Base-by-base conservation (phyloP, 352 stramenopile genomes). In the Pythium volutum region DNA sequence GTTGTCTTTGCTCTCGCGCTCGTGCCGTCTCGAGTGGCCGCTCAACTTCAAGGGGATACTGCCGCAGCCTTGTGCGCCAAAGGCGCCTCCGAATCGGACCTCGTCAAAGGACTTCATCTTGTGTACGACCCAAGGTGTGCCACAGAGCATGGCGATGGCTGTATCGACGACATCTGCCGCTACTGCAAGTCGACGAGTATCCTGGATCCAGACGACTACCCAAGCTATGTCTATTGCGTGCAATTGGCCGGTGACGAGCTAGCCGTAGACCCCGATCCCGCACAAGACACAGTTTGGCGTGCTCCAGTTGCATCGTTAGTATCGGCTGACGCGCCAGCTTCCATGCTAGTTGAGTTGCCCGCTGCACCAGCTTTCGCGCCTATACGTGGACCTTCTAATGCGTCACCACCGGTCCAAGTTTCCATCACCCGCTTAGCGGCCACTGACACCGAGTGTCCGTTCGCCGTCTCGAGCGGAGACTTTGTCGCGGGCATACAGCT, bases 401-500 rank as follows among this genome's bases (percentile, higher is more conserved):
- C 38, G 18, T 15, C 38, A 43, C 38, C 38, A 4, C 8, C 38
- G 7, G 38, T n/a, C n/a, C n/a, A n/a, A n/a, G n/a, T n/a, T n/a
- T n/a, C n/a, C n/a, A n/a, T n/a, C n/a, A n/a, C n/a, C n/a, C n/a
- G n/a, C n/a, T n/a, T n/a, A n/a, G n/a, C n/a, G n/a, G n/a, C n/a
- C n/a, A n/a, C 38, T 9, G 38, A 43, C 38, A 43, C 38, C n/a
- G 38, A 15, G 18, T 43, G 38, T 15, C 38, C 38, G 38, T 43
- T n/a, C 14, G 15, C 38, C 14, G 38, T 22, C 18, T 4, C 38
- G 3, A 22, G 18, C 7, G 38, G 69, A 3, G 66, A 76, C 49
- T 42, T 59, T 45, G 65, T 53, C 15, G 66, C 70, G 18, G 62
- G 73, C 1, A 71, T 79, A 15, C 38, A 74, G 12, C 66, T 74